Evolutionary conservation across 2,329 filamentous ascomycete genomes (phyloP).

Genomic region (Arthrocladium fulminans): DNA sequence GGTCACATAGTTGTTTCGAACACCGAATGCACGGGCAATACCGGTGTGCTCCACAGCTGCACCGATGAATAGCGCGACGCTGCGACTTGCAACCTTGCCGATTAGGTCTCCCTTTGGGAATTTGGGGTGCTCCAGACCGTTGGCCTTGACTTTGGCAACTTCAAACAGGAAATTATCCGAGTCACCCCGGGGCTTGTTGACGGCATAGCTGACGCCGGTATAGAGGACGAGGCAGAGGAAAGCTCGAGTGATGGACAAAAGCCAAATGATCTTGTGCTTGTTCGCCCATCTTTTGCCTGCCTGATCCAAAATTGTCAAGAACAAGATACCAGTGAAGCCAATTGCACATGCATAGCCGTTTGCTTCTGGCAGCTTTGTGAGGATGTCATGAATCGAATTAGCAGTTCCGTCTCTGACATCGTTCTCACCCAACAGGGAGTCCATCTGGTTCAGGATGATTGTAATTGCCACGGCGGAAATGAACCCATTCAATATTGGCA

Average conservation of each 20-base stretch:
- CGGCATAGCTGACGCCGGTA: conserved; percentile 54
- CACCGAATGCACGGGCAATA: conserved; percentile 55
- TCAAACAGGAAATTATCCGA: conserved; percentile 44
- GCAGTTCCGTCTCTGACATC: conserved; percentile 46
- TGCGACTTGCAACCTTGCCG: conserved; percentile 44
- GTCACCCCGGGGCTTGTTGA: conserved; percentile 42
- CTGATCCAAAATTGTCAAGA: conserved; percentile 50
- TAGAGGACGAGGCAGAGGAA: conserved; percentile 54
- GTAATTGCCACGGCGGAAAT: conserved; percentile 58
- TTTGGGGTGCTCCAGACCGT: conserved; percentile 45
- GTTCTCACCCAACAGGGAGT: conserved; percentile 49
- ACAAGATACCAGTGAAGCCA: conserved; percentile 48
- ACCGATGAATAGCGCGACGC: conserved; percentile 54
- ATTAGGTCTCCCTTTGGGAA: conserved; percentile 43
- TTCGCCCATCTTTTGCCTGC: conserved; percentile 52
- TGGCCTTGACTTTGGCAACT: conserved; percentile 49
- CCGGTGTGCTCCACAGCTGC: conserved; percentile 55
- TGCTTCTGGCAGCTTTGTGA: conserved; percentile 48
- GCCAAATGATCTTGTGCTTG: conserved; percentile 49
- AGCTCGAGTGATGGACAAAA: conserved; percentile 52
- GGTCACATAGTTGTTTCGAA: conserved; percentile 53
- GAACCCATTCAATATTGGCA: conserved; percentile 56
- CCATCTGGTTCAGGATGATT: conserved; percentile 57
- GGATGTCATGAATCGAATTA: conserved; percentile 50
- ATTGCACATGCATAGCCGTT: conserved; percentile 52